These are phyloP conservation scores for Medicago arabica DNA, from an alignment of 306 rosid genomes.

Conservation along the genomic window DNA sequence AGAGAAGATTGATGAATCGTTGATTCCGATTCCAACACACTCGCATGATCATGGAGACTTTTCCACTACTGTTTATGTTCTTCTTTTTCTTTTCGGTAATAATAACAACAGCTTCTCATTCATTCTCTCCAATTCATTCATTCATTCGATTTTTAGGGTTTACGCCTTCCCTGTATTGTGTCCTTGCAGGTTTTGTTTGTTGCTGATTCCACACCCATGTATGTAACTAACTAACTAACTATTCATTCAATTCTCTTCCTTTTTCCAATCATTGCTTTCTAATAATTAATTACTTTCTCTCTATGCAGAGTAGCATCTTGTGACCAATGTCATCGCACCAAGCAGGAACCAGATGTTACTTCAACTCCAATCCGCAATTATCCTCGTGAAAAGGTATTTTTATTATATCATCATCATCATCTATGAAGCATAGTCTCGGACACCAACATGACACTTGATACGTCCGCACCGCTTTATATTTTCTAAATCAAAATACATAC, in stretches of 20 bases:
- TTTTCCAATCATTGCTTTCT: slow-evolving; percentile 1
- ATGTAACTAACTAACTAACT: slow-evolving; percentile 19
- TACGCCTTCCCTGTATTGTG: not conserved
- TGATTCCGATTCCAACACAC: too few species aligned
- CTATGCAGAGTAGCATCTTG: slow-evolving; percentile 39
- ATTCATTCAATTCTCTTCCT: slow-evolving; percentile 20
- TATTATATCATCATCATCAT: slow-evolving; percentile 30
- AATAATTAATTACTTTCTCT: slow-evolving; percentile 20
- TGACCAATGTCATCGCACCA: slow-evolving; percentile 52
- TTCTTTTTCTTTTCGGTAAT: too few species aligned
- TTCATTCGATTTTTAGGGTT: slow-evolving; percentile 7
- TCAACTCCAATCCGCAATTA: slow-evolving; percentile 44
- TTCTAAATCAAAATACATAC: too few species aligned
- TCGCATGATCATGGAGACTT: too few species aligned
- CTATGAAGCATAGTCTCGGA: too few species aligned
- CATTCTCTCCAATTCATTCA: too few species aligned
- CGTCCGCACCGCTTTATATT: too few species aligned
- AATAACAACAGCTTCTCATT: too few species aligned
- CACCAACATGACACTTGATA: too few species aligned
- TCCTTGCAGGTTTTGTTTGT: slow-evolving; percentile 55
- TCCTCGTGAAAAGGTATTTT: slow-evolving; percentile 74
- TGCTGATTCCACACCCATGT: slow-evolving; percentile 54
- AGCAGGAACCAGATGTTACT: slow-evolving; percentile 61
- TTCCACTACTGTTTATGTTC: too few species aligned
- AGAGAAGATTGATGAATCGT: too few species aligned